Percentiles rank a stretch among this genome's conserved stretches.
Evolutionary conservation across 371 early-diverging fungal genomes (phyloP).

Genomic region (Mortierella sp.): DNA sequence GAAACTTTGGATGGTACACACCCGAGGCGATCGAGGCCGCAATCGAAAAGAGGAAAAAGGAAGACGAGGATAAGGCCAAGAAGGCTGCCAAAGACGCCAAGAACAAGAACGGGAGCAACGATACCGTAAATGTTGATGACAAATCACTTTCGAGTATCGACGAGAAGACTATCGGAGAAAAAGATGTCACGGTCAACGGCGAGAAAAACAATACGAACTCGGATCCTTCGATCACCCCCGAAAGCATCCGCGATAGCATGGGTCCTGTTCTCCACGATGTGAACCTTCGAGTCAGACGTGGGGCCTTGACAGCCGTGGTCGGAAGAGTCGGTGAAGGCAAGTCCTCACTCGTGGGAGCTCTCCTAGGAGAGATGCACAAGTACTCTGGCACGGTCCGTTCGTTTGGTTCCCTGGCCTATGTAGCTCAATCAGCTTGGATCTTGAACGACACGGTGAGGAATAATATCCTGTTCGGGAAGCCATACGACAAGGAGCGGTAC

Average conservation of each 20-base stretch:
- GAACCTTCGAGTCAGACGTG: slow-evolving; percentile 68
- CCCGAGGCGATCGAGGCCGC: slow-evolving; percentile 41
- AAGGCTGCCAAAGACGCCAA: slow-evolving; percentile 17
- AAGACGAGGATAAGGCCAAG: slow-evolving; percentile 28
- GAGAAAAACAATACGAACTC: background rate
- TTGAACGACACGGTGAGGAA: slow-evolving; percentile 78
- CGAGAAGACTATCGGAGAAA: background rate
- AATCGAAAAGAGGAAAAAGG: slow-evolving; percentile 34
- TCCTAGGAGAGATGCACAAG: slow-evolving; percentile 48
- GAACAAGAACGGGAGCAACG: background rate
- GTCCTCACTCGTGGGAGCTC: slow-evolving; percentile 45
- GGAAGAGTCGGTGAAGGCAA: slow-evolving; percentile 58
- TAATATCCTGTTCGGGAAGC: slow-evolving; percentile 81
- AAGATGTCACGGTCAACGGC: background rate
- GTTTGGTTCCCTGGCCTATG: slow-evolving; percentile 57
- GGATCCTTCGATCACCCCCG: background rate
- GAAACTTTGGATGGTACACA: slow-evolving; percentile 71
- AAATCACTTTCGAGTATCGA: background rate
- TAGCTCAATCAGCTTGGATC: slow-evolving; percentile 83
- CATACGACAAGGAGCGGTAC: slow-evolving; percentile 71
- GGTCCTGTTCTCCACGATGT: slow-evolving; percentile 60
- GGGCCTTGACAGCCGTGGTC: slow-evolving; percentile 66
- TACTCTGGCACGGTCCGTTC: slow-evolving; percentile 60
- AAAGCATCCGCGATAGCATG: slow-evolving; percentile 12
- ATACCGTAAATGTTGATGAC: background rate